Evolutionary conservation across 345 rosid species (phyloP).

Genomic region (Gossypium herbaceum): DNA sequence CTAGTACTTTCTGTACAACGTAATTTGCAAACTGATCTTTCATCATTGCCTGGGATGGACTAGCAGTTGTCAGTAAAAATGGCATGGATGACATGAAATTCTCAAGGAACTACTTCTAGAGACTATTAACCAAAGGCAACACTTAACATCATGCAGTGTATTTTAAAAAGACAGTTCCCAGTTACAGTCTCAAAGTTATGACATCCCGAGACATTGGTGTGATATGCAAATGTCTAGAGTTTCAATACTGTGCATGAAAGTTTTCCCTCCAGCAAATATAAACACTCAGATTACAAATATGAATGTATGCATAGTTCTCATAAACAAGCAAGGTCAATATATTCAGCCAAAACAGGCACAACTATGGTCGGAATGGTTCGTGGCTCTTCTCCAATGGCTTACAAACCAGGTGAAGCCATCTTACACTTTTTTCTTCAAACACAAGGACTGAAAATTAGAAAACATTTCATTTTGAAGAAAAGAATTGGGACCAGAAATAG

Average conservation of each 20-base stretch:
- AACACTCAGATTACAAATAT: not conserved
- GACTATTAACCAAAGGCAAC: not conserved
- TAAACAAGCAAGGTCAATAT: no score
- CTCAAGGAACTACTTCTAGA: not conserved
- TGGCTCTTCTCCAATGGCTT: not conserved
- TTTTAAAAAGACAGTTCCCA: not conserved
- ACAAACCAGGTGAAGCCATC: not conserved
- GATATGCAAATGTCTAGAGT: not conserved
- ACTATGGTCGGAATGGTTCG: not conserved
- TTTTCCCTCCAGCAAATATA: not conserved
- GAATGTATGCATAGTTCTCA: not conserved
- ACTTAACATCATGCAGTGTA: not conserved
- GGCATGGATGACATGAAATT: not conserved
- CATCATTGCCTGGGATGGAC: slow-evolving; percentile 63
- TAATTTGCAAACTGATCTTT: slow-evolving; percentile 88
- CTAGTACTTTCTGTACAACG: slow-evolving; percentile 82
- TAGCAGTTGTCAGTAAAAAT: not conserved
- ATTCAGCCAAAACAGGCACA: not conserved
- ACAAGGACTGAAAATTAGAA: not conserved
- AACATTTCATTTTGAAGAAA: not conserved
- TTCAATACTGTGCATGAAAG: not conserved
- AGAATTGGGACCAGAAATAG: not conserved
- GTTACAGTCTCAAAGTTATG: not conserved
- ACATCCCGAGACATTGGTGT: not conserved
- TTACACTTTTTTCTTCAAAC: not conserved